These are phyloP conservation scores for Macrolepiota albuminosa DNA, from an alignment of 768 basidiomycete genomes.

Conservation along the genomic window DNA sequence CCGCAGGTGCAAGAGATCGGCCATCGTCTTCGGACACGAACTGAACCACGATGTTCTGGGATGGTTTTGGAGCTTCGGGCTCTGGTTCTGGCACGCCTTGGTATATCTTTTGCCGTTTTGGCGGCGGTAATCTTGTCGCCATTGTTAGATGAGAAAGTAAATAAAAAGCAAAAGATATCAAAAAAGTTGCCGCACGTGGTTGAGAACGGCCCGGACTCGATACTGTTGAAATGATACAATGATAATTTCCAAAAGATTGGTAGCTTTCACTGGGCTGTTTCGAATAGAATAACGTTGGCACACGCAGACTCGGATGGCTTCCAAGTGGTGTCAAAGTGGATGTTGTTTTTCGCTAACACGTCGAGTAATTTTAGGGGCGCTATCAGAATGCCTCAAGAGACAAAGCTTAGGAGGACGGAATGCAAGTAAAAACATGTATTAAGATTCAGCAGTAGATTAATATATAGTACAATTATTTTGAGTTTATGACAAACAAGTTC, in stretches of 20 bases:
- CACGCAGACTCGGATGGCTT: background rate
- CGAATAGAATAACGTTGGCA: background rate
- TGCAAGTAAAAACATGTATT: background rate
- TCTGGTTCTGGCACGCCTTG: slow-evolving; percentile 68
- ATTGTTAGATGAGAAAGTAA: slow-evolving; percentile 32
- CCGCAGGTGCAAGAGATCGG: slow-evolving; percentile 73
- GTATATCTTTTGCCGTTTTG: slow-evolving; percentile 82
- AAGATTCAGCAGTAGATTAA: background rate
- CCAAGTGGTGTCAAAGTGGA: background rate
- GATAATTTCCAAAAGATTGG: background rate
- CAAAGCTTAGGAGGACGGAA: background rate
- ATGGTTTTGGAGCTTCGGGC: slow-evolving; percentile 34
- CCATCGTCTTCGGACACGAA: slow-evolving; percentile 91
- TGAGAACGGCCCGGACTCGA: background rate
- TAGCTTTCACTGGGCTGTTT: background rate
- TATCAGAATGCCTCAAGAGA: background rate
- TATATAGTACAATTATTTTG: too few species aligned
- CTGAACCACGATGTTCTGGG: slow-evolving; percentile 80
- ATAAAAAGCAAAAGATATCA: background rate
- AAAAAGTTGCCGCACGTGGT: background rate
- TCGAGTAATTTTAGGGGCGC: too few species aligned
- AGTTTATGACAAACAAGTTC: background rate
- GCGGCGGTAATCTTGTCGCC: slow-evolving; percentile 85
- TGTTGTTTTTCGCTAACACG: background rate
- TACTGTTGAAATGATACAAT: too few species aligned